Evolutionary conservation across 176 grass and related monocot species (phyloP).

Genomic region (Hordeum marinum): DNA sequence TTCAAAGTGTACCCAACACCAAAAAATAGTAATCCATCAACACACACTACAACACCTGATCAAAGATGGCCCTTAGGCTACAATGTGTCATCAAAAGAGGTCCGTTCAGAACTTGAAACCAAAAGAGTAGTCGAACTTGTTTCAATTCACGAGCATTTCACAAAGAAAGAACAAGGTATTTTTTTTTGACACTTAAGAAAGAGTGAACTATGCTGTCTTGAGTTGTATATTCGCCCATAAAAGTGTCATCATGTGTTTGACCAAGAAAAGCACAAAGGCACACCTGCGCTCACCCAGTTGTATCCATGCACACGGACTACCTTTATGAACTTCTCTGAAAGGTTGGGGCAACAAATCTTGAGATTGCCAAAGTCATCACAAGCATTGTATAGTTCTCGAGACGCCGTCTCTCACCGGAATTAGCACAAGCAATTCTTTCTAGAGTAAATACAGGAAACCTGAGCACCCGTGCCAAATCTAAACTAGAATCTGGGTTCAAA

Average conservation of each 20-base stretch:
- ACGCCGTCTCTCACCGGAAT: background rate
- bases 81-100: background rate
- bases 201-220: too few species aligned
- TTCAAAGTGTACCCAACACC: background rate
- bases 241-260: background rate
- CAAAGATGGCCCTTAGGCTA: background rate
- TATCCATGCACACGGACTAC: too few species aligned
- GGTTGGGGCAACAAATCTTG: too few species aligned
- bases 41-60: background rate
- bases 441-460: background rate
- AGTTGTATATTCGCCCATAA: background rate
- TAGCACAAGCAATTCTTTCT: background rate
- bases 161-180: background rate
- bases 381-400: too few species aligned
- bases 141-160: background rate
- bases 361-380: background rate
- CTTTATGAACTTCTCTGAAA: too few species aligned
- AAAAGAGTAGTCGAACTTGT: background rate
- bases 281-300: background rate
- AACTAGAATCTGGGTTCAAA: background rate
- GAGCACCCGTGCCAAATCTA: background rate
- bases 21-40: background rate
- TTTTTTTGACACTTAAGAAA: too few species aligned
- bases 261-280: background rate
- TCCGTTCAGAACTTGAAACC: too few species aligned